Conservation (phyloP, 768 basidiomycete species). For the Suillus fuscotomentosus region DNA sequence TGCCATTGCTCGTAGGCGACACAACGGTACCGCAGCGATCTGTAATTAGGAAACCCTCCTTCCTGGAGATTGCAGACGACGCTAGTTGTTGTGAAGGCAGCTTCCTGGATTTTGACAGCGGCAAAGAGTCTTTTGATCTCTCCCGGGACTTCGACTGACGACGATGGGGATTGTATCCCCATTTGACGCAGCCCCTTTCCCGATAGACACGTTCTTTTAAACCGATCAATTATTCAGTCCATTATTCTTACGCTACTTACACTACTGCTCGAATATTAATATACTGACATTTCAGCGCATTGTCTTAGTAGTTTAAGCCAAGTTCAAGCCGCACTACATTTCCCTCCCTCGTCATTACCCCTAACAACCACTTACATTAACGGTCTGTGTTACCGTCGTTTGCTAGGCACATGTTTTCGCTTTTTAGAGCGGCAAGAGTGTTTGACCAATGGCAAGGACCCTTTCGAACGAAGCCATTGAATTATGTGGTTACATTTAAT, state of each 20-base stretch:
- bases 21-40: constrained; percentile 46
- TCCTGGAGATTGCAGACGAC: constrained; percentile 59
- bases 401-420: not conserved
- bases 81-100: constrained; percentile 30
- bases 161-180: constrained; percentile 28
- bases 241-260: constrained; percentile 14
- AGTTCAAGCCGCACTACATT: constrained; percentile 8
- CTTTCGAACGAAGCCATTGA: not conserved
- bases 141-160: constrained; percentile 36
- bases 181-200: not conserved
- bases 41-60: constrained; percentile 67
- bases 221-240: constrained; percentile 12
- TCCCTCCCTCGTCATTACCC: not conserved
- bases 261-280: constrained; percentile 1
- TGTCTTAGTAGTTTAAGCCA: constrained; percentile 18
- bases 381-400: not conserved
- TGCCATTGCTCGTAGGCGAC: constrained; percentile 24
- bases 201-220: constrained; percentile 8
- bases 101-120: constrained; percentile 40
- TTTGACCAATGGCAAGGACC: not conserved
- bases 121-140: constrained; percentile 40
- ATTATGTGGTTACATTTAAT: not conserved
- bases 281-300: constrained; percentile 8
- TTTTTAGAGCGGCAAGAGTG: not conserved
- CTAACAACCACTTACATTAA: not conserved